Base-by-base conservation (phyloP, 148 eudicot genomes). In the Amaranthus hypochondriacus region DNA sequence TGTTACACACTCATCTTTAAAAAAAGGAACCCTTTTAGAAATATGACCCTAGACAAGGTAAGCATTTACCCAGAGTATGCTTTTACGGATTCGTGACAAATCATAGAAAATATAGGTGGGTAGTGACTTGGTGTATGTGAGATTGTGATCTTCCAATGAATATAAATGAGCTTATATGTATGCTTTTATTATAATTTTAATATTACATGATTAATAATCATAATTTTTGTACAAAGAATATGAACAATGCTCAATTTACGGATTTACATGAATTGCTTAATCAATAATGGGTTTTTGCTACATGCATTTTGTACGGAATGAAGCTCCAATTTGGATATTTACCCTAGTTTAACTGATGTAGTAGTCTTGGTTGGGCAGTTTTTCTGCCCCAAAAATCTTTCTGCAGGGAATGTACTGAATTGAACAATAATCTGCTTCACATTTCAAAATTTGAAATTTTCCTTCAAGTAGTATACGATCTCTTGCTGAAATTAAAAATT, bases 391-490 rank as follows among this genome's bases (percentile, higher is more conserved):
- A 57, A 75, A 75, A 75, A 66, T 60, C 44, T 28, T 28, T 28
- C 28, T 58, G 5, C 4, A n/a, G 62, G 62, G 62, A 2, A 58
- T 18, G 7, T 5, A 58, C 62, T 58, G 6, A 6, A 5, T 18
- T 18, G 39, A 9, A 12, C 69, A 13, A 73, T 50, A 52, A 39
- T 55, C 18, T 39, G 54, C 69, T 72, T 59, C 46, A 2, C 46
- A 42, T 4, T 56, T 87, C 81, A 95, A 75, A 95, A 95, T 77
- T 95, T 90, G 87, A 77, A 73, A 78, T 95, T 95, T 52, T 86
- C 85, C 84, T 90, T 92, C 89, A 95, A 78, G 90, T 88, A 92
- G 76, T 79, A 73, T 11, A 95, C 96, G 44, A 92, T 79, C 84
- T 95, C 97, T 92, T 95, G 99, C 99, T 95, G 97, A 88, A 87